phyloP scores from a whole-genome alignment of 352 stramenopile species.

The Globisporangium spiculum region DNA sequence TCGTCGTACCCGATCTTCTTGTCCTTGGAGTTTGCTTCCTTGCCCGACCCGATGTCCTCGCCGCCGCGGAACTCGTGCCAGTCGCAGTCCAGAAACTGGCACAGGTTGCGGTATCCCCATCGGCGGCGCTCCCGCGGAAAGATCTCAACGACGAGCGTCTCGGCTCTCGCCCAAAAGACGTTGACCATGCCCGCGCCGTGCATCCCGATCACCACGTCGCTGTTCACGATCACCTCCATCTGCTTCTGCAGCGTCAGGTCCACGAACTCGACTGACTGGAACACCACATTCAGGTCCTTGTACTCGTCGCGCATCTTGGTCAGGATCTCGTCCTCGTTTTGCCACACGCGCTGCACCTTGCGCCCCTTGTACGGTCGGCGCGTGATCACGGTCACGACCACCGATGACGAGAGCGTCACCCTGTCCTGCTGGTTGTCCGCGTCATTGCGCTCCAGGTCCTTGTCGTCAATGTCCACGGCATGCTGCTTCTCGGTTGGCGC shows the following conservation, averaged over 20 bases:
- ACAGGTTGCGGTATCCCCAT: slow-evolving; percentile 79
- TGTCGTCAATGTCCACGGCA: neutral
- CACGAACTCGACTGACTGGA: slow-evolving; percentile 68
- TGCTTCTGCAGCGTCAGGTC: slow-evolving; percentile 51
- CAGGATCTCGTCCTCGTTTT: slow-evolving; percentile 61
- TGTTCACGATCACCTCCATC: slow-evolving; percentile 59
- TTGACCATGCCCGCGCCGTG: slow-evolving; percentile 82
- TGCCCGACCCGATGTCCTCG: slow-evolving; percentile 24
- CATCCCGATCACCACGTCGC: slow-evolving; percentile 81
- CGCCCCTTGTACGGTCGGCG: slow-evolving; percentile 48
- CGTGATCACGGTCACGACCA: slow-evolving; percentile 57
- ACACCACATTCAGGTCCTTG: slow-evolving; percentile 31
- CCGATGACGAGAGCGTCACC: slow-evolving; percentile 1
- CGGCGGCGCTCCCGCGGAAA: slow-evolving; percentile 50
- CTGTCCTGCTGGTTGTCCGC: neutral
- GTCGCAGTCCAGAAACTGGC: slow-evolving; percentile 62
- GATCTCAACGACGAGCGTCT: slow-evolving; percentile 68
- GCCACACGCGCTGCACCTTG: slow-evolving; percentile 54
- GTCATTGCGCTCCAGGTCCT: slow-evolving; percentile 5
- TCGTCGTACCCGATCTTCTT: slow-evolving; percentile 51
- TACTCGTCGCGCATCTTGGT: slow-evolving; percentile 38
- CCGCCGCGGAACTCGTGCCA: slow-evolving; percentile 57
- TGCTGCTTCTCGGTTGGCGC: slow-evolving; percentile 8
- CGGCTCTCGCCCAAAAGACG: slow-evolving; percentile 52
- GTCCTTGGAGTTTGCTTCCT: slow-evolving; percentile 44